These are phyloP conservation scores for Penicillium mononematosum DNA, from an alignment of 495 filamentous ascomycete species.

Conservation along the genomic window DNA sequence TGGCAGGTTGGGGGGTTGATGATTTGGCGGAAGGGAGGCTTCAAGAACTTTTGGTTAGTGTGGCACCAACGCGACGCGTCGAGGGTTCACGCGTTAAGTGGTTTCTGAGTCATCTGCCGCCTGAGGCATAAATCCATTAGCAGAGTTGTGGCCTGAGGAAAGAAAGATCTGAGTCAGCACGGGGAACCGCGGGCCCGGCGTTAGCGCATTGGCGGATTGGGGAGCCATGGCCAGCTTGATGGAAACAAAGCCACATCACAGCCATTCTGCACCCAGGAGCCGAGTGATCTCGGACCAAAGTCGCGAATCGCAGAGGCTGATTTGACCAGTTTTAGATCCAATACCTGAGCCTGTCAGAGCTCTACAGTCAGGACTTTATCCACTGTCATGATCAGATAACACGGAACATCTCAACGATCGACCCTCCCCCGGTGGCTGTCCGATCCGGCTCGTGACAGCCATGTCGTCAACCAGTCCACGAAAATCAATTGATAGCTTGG, in stretches of 20 bases:
- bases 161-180: neutral
- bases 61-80: slow-evolving; percentile 35
- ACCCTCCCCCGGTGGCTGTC: slow-evolving; percentile 36
- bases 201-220: slow-evolving; percentile 37
- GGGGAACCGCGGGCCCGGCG: neutral
- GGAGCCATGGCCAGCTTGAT: slow-evolving; percentile 26
- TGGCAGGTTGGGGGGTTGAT: slow-evolving; percentile 20
- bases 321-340: neutral
- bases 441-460: slow-evolving; percentile 43
- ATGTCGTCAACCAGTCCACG: slow-evolving; percentile 68
- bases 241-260: slow-evolving; percentile 27
- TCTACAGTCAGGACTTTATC: slow-evolving; percentile 16
- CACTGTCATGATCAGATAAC: slow-evolving; percentile 48
- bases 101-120: slow-evolving; percentile 23
- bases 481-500: slow-evolving; percentile 69
- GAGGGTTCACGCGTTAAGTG: slow-evolving; percentile 47
- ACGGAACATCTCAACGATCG: slow-evolving; percentile 29
- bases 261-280: slow-evolving; percentile 8
- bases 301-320: slow-evolving; percentile 1
- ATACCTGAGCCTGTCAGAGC: slow-evolving; percentile 2
- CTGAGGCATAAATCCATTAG: neutral
- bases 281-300: slow-evolving; percentile 8
- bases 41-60: slow-evolving; percentile 33
- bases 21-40: slow-evolving; percentile 21
- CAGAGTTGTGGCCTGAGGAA: slow-evolving; percentile 17